Base-by-base conservation (phyloP, 768 basidiomycete species). In the Boletus vermiculosoides region DNA sequence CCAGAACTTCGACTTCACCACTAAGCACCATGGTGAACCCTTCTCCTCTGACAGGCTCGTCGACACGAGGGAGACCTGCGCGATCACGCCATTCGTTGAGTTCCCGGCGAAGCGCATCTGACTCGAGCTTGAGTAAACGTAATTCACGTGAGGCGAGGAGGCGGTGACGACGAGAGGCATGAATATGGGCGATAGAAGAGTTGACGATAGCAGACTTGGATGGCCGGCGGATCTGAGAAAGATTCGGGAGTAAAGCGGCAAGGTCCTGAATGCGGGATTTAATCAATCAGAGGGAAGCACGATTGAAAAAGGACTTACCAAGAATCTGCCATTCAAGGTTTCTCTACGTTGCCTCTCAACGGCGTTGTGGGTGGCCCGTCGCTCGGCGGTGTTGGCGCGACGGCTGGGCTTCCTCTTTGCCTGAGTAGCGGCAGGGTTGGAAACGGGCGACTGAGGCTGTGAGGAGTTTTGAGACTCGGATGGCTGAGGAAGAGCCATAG, bases 191-290 rank as follows among this genome's bases (percentile, higher is more conserved):
- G 71, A 98, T 97, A 45, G 89, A 91, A 34, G 90, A 93, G 74
- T 97, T 97, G 73, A 99, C 95, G 72, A 98, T 98, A 58, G 91
- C 89, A 5, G 92, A 92, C 76, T 99, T 99, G 70, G 91, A 94
- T 0, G 97, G 97, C 31, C 96, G 86, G 61, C 94, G 88, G 72
- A 94, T 90, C 67, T 91, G 84, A 12, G 90, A 89, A 54, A 97
- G 85, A 68, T 94, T 91, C 49, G 96, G 93, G 20, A 98, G 85
- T 39, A 97, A 82, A 8, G 87, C 85, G 57, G 96, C 96, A 48
- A 98, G 90, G 65, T 94, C 92, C 91, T 93, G 48, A 33, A 58
- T 47, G 47, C 37, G 55, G 45, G 46, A 20, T 31, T 63, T 62
- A 57, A 63, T 64, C 47, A 52, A 63, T 59, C 36, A 49, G 51